phyloP scores from a whole-genome alignment of 1,284 basidiomycete genomes.

The Veloboletus limbatus region DNA sequence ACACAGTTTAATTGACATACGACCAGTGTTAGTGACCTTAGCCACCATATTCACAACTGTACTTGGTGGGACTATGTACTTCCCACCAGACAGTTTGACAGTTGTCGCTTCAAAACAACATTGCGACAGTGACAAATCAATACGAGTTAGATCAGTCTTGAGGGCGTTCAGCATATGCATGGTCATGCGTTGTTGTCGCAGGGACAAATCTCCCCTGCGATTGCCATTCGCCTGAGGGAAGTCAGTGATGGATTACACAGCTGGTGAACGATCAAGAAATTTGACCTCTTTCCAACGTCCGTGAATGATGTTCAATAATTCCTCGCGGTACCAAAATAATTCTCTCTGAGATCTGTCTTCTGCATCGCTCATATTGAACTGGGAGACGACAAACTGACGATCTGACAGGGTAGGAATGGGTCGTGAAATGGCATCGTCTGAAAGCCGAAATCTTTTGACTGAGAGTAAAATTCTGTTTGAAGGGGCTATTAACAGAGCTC shows the following conservation, averaged over 20 bases:
- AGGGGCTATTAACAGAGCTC: constrained; percentile 5
- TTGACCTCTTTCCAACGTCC: constrained; percentile 83
- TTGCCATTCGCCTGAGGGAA: constrained; percentile 63
- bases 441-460: constrained; percentile 63
- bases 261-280: background rate
- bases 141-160: constrained; percentile 57
- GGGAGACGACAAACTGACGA: constrained; percentile 90
- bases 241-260: constrained; percentile 2
- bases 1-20: constrained; percentile 34
- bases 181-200: constrained; percentile 75
- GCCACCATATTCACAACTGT: constrained; percentile 57
- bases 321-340: constrained; percentile 93
- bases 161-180: constrained; percentile 73
- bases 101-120: constrained; percentile 34
- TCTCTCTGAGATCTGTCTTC: constrained; percentile 68
- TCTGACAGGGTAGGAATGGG: constrained; percentile 84
- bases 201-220: constrained; percentile 70
- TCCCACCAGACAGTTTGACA: constrained; percentile 34
- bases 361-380: constrained; percentile 56
- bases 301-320: constrained; percentile 65
- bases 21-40: constrained; percentile 57
- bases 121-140: constrained; percentile 55
- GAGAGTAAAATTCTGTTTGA: constrained; percentile 72
- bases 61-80: constrained; percentile 49
- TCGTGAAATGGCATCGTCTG: constrained; percentile 53